Evolutionary conservation across 1,139 yeast species (phyloP).

Genomic region (Saccharomycopsis hybrid): DNA sequence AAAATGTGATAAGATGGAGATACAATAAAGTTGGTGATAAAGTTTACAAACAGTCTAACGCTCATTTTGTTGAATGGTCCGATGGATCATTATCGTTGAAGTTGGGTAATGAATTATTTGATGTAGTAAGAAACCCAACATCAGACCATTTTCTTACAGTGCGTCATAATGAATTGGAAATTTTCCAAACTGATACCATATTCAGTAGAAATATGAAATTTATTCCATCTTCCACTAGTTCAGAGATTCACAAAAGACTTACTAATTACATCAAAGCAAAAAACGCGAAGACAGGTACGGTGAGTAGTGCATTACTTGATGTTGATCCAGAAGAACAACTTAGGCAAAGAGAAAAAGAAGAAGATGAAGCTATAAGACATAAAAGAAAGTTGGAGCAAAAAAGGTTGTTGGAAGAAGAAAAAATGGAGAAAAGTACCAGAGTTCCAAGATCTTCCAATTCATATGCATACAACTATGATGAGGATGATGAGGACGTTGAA

Average conservation of each 20-base stretch:
- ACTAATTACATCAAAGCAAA: conserved; percentile 72
- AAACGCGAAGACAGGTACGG: conserved; percentile 48
- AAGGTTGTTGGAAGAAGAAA: conserved; percentile 48
- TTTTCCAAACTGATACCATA: conserved; percentile 51
- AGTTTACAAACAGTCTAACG: conserved; percentile 76
- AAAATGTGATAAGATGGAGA: conserved; percentile 20
- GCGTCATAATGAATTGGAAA: conserved; percentile 65
- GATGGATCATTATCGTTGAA: conserved; percentile 86
- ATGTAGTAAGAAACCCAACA: conserved; percentile 58
- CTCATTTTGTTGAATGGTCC: conserved; percentile 89
- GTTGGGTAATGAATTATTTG: conserved; percentile 83
- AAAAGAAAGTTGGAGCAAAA: conserved; percentile 59
- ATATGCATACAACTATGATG: conserved; percentile 18
- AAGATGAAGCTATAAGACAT: conserved; percentile 61
- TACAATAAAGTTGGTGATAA: conserved; percentile 56
- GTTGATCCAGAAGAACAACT: conserved; percentile 84
- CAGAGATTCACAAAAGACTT: conserved; percentile 73
- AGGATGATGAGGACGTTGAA: conserved; percentile 31
- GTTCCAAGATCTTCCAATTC: conserved; percentile 23
- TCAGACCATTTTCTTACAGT: conserved; percentile 69
- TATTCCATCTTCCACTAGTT: conserved; percentile 81
- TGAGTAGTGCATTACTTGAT: conserved; percentile 68
- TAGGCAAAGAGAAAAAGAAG: conserved; percentile 74
- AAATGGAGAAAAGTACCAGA: conserved; percentile 33
- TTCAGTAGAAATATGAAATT: conserved; percentile 58